Conservation (phyloP, 306 rosid genomes). For the Cucurbita moschata region DNA sequence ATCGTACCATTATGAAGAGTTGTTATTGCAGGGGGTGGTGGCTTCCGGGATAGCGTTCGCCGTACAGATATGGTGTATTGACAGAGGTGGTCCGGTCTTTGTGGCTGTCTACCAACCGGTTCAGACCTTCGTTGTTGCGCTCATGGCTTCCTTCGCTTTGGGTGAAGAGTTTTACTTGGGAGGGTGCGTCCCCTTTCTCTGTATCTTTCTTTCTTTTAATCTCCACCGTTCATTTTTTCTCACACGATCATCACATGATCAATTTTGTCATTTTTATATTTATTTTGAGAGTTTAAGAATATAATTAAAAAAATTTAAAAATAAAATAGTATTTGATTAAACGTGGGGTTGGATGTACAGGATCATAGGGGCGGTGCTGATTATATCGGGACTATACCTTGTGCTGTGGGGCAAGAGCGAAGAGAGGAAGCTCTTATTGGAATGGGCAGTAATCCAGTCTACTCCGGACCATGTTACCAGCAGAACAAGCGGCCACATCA, state of each 20-base stretch:
- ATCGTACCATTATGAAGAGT: too few species aligned
- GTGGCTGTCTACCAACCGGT: conserved; percentile 98
- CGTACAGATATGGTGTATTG: conserved; percentile 99
- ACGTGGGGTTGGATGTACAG: conserved; percentile 24
- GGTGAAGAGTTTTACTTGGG: conserved; percentile 93
- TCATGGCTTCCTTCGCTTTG: conserved; percentile 89
- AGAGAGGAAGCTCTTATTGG: conserved; percentile 47
- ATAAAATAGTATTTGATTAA: not conserved
- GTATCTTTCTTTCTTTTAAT: not conserved
- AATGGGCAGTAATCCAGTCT: conserved; percentile 29
- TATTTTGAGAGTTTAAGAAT: too few species aligned
- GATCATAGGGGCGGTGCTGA: conserved; percentile 83
- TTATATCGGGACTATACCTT: conserved; percentile 61
- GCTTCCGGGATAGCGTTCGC: conserved; percentile 99
- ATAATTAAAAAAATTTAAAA: too few species aligned
- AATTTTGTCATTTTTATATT: not conserved
- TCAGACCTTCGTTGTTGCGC: conserved; percentile 92
- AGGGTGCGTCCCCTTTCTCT: conserved; percentile 30
- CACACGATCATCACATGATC: not conserved
- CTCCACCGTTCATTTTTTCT: not conserved
- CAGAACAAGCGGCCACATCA: conserved; percentile 23
- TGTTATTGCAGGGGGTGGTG: conserved; percentile 61
- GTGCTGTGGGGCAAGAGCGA: conserved; percentile 89
- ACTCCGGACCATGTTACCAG: conserved; percentile 35
- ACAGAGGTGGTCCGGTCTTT: conserved; percentile 98